Base-by-base conservation (phyloP, 345 rosid genomes). In the Brassica carinata region DNA sequence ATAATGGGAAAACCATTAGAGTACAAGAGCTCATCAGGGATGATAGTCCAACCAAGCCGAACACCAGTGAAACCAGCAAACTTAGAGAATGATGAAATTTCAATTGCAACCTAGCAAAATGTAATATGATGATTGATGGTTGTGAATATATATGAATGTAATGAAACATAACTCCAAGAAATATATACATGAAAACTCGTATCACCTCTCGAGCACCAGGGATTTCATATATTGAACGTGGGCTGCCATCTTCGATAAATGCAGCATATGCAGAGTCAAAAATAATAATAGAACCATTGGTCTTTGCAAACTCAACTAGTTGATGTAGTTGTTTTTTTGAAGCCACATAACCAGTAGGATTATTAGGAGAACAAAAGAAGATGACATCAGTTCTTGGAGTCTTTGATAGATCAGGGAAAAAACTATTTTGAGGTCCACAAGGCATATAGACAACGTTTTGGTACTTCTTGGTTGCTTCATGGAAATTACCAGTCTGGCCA, bases 351-450 rank as follows among this genome's bases (percentile, higher is more conserved):
- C 96, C 97, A 19, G 98, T 94, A 1, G 97, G 98, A 79, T 94
- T 94, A 81, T 91, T 94, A 45, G 97, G 98, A 66, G 97, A 94
- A 74, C 97, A 94, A 77, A 92, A 91, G 93, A 94, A 94, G 74
- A 92, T 94, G 63, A 91, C 82, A 81, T 94, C 92, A 26, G 96
- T 91, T 57, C 89, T 88, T 62, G 90, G 71, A 14, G 85, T 85
- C 13, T 69, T 79, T 7, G 84, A 23, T 74, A 94, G 72, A 67
- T 91, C 88, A 2, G 98, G 98, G 69, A 94, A 91, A 77, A 91
- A 94, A 40, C 82, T 84, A 58, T 87, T 91, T 38, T 89, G 76
- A 38, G 88, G 86, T 0, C 79, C 76, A 75, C 94, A 87, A 29
- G 81, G 84, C 92, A 94, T 88, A 84, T 94, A 94, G 19, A 74